A percentile compares a stretch with the other conserved stretches of the same genome.
Evolutionary conservation across 2,329 filamentous ascomycete genomes (phyloP).

Genomic region (Epichloe sibirici): DNA sequence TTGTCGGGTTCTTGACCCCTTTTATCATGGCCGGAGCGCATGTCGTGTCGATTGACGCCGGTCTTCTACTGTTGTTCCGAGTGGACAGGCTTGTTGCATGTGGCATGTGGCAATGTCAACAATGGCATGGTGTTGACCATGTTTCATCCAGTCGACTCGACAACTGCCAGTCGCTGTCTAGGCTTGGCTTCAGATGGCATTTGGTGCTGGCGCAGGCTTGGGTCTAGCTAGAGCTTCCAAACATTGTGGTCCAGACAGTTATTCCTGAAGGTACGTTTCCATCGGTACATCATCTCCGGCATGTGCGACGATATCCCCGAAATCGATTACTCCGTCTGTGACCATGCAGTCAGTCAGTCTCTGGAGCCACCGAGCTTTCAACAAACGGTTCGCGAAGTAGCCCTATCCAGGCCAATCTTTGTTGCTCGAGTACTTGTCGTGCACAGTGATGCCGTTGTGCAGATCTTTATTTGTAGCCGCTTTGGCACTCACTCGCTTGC

Average conservation of each 20-base stretch:
- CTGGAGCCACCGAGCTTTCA: background rate
- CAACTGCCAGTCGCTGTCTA: background rate
- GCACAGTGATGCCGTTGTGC: background rate
- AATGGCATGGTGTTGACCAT: background rate
- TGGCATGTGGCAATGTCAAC: background rate
- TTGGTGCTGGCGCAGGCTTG: background rate
- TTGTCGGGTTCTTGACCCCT: background rate
- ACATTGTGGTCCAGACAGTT: background rate
- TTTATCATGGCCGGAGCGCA: background rate
- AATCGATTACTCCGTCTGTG: background rate
- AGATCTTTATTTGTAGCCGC: background rate
- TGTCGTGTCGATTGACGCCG: background rate
- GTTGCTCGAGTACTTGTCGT: background rate
- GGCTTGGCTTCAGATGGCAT: background rate
- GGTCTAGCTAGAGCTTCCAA: background rate
- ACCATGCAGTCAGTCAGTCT: too few relatives aligned
- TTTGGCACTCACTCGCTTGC: background rate
- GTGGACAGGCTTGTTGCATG: background rate
- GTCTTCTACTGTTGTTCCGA: background rate
- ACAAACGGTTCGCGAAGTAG: background rate
- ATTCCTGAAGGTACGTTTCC: background rate
- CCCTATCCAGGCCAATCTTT: background rate
- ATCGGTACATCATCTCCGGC: background rate
- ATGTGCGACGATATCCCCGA: background rate
- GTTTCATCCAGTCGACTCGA: background rate